Percentiles rank a stretch among this genome's conserved stretches.
Conservation (phyloP, 2,329 filamentous ascomycete species). For the Gremmenia infestans region DNA sequence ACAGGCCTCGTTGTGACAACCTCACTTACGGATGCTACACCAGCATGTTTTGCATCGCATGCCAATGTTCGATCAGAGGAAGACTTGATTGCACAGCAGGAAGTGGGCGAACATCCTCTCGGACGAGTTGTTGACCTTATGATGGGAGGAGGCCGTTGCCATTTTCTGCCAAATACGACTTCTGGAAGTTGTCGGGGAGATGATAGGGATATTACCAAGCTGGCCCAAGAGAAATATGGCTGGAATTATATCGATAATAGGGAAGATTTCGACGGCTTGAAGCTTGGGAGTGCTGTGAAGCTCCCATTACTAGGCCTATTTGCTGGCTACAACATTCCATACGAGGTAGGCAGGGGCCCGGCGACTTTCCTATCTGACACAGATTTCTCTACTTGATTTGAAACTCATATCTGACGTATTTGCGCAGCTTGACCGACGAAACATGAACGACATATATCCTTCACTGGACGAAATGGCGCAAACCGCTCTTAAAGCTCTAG, state of each 20-base stretch:
- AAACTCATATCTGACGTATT: neutral
- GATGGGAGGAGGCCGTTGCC: slow-evolving; percentile 87
- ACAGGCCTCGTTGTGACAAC: slow-evolving; percentile 95
- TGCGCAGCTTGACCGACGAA: slow-evolving; percentile 63
- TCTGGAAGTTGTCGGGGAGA: slow-evolving; percentile 79
- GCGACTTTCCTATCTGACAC: neutral
- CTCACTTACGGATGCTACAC: slow-evolving; percentile 90
- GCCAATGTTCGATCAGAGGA: slow-evolving; percentile 75
- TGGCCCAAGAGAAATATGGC: slow-evolving; percentile 69
- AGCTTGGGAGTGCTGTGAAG: slow-evolving; percentile 60
- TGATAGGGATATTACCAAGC: slow-evolving; percentile 64
- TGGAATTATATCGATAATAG: slow-evolving; percentile 75
- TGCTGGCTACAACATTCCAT: slow-evolving; percentile 78
- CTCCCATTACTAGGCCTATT: slow-evolving; percentile 85
- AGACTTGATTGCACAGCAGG: slow-evolving; percentile 87
- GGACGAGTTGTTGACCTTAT: slow-evolving; percentile 88
- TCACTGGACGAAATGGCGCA: slow-evolving; percentile 87
- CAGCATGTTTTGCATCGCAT: slow-evolving; percentile 89
- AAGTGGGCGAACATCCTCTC: slow-evolving; percentile 81
- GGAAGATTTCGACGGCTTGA: slow-evolving; percentile 68
- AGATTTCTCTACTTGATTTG: neutral
- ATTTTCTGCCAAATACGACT: slow-evolving; percentile 81
- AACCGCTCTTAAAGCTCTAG: slow-evolving; percentile 74
- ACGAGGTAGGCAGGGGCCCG: slow-evolving; percentile 51
- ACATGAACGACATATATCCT: slow-evolving; percentile 74